A percentile compares a stretch with the other conserved stretches of the same genome.
These are phyloP conservation scores for Leishmania martiniquensis DNA, from an alignment of 208 protist species.

Conservation along the genomic window DNA sequence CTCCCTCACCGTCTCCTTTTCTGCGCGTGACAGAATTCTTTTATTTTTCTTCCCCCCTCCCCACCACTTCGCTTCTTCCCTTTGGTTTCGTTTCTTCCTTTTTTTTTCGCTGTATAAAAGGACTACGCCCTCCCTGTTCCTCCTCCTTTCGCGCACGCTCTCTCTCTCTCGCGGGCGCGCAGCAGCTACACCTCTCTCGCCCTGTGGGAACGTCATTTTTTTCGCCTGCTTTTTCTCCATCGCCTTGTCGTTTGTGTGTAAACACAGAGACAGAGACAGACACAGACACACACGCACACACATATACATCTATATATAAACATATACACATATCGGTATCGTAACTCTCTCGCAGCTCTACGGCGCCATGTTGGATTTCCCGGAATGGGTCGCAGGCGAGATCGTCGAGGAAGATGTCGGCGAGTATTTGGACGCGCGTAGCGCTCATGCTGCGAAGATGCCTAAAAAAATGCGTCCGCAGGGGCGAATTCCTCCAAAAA, in stretches of 20 bases:
- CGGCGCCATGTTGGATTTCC: slow-evolving; percentile 7
- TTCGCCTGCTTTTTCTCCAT: background rate
- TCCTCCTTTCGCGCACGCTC: no score
- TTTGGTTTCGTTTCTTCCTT: background rate
- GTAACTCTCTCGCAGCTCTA: background rate
- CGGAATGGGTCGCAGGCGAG: slow-evolving; percentile 34
- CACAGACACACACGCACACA: no score
- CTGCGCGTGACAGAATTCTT: background rate
- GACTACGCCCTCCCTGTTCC: no score
- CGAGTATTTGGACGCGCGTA: slow-evolving; percentile 36
- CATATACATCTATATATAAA: no score
- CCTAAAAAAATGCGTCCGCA: slow-evolving; percentile 26
- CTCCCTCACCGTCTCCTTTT: background rate
- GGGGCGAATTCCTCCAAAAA: slow-evolving; percentile 4
- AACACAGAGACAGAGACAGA: no score
- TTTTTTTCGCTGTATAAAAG: no score
- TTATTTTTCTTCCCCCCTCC: background rate
- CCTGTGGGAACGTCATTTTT: no score
- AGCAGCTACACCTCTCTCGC: no score
- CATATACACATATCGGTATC: no score
- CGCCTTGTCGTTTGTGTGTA: background rate
- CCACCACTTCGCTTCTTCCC: background rate
- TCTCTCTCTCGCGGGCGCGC: no score
- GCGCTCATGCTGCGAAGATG: slow-evolving; percentile 14
- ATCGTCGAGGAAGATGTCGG: slow-evolving; percentile 51